Base-by-base conservation (phyloP, 192 early-diverging fungal genomes). In the Entomortierella beljakovae region DNA sequence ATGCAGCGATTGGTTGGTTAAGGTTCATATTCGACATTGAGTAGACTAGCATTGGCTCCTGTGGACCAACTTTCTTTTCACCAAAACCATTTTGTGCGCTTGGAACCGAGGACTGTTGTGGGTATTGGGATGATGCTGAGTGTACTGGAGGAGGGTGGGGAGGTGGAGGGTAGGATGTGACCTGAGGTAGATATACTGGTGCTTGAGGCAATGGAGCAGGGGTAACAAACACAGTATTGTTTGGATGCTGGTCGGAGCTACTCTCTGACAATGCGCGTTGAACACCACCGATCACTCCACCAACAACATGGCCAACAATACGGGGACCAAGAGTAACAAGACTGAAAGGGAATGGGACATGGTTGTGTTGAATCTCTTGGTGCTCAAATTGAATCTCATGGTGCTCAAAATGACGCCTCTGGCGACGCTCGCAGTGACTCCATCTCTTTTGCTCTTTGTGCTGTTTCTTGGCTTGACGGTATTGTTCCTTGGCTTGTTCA, bases 11-110 rank as follows among this genome's bases (percentile, higher is more conserved):
- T 2, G 57, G 0, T 11, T 51, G 60, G 48, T 23, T 52, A 20
- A 69, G 10, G 2, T 56, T 53, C 32, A 69, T 18, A 46, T 31
- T 49, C 26, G 67, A 35, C 67, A 69, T 59, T 10, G 57, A 46
- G 40, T 69, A 69, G 10, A 61, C 57, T 0, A 69, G 16, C 2
- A 60, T 22, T 7, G 57, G 67, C n/a, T 69, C 67, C 28, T 59
- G 67, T 16, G 67, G 37, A 18, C 43, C 49, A 28, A 69, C 51
- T n/a, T 60, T 32, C 25, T 69, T 69, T 1, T 60, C 42, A 0
- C 23, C 42, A 3, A 51, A 28, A 1, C 18, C 20, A 1, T 6
- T 26, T 3, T 22, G 35, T 0, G 63, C 20, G 7, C 34, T n/a
- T 42, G 52, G 26, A 32, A 33, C 34, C n/a, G 33, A 48, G 25